Evolutionary conservation across 768 basidiomycete genomes (phyloP), one percentile per base, ranked within the genome.

Genomic region (Bullera alba): DNA sequence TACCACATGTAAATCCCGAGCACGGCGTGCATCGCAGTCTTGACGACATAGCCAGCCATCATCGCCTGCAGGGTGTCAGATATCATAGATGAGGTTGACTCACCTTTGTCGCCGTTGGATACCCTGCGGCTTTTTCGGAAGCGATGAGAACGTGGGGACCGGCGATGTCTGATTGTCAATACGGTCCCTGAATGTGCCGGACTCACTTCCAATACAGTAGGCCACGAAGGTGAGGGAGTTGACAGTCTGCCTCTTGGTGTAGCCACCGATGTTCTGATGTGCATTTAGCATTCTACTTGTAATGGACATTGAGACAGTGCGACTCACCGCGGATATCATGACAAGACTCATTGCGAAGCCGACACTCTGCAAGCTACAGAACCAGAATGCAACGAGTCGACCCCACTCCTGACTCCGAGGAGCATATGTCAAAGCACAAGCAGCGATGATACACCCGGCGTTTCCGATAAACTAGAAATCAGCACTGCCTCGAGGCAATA

Each of bases 311-410:
- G n/a, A n/a, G n/a, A n/a, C n/a, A n/a, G n/a, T n/a, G n/a, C n/a
- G n/a, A n/a, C n/a, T n/a, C n/a, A n/a, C n/a, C n/a, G n/a, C n/a
- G n/a, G 63, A 64, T 42, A 73, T 60, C 72, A 73, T 73, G 50
- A 73, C 72, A 30, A 73, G 61, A 53, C 72, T 68, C 23, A 71
- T 64, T 16, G 69, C 70, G 64, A 73, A 73, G 5, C 71, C 67
- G 54, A 73, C 63, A 21, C 60, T 64, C 44, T 68, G 60, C 30
- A 21, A 57, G 37, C 60, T 58, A 47, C 59, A 53, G 32, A 67
- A 46, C 67, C 71, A 73, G 57, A 73, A 70, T 12, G 64, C 64
- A 21, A 69, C 56, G 12, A 73, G 50, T 36, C 71, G 57, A 30
- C 61, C 58, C 71, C 71, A 73, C 19, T 60, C 64, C 52, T 61